Conservation (phyloP, 345 rosid species). For the Heritiera littoralis region DNA sequence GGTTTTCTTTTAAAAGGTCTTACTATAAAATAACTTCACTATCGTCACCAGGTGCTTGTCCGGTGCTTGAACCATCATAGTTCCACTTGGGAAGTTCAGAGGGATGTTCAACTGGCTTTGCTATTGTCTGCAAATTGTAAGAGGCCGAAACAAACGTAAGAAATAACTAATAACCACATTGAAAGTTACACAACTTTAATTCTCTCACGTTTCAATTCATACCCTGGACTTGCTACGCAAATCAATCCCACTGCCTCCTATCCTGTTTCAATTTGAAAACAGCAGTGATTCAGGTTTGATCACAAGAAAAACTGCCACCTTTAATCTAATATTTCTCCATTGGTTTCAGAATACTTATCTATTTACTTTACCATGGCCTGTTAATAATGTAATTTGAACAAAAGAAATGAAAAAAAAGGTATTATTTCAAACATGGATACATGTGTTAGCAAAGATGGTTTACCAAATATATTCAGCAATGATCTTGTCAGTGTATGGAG, state of each 20-base stretch:
- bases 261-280: conserved; percentile 45
- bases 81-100: conserved; percentile 99
- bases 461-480: conserved; percentile 99
- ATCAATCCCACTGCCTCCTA: conserved; percentile 90
- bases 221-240: conserved; percentile 96
- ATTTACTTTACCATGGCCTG: too few relatives aligned
- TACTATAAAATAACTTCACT: conserved; percentile 99
- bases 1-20: conserved; percentile 32
- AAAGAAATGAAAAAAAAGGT: too few relatives aligned
- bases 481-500: conserved; percentile 80
- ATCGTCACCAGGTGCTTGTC: conserved; percentile 96
- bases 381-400: too few relatives aligned
- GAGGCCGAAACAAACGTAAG: conserved; percentile 9
- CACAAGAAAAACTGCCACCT: not conserved
- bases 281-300: not conserved
- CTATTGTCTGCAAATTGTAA: conserved; percentile 54
- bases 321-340: not conserved
- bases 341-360: too few relatives aligned
- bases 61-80: conserved; percentile 98
- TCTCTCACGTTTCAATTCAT: conserved; percentile 20
- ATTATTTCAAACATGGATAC: not conserved
- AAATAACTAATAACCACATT: conserved; percentile 3
- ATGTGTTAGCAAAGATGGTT: not conserved
- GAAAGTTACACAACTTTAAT: conserved; percentile 16
- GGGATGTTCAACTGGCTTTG: conserved; percentile 86